phyloP scores from a whole-genome alignment of 1,139 yeast genomes.

The Kluyveromyces marxianus region DNA sequence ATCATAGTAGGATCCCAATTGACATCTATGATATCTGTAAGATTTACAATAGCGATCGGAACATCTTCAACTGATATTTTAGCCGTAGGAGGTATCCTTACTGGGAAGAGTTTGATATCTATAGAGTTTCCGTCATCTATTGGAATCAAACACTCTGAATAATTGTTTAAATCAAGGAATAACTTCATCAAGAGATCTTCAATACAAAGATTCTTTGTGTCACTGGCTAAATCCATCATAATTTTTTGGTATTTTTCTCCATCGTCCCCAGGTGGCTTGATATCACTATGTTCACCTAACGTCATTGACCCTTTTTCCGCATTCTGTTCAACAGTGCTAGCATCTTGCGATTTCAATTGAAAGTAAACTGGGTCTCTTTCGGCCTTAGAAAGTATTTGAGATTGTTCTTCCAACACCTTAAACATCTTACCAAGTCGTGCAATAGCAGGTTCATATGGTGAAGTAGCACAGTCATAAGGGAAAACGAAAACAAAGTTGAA shows the following conservation, averaged over 20 bases:
- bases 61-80: conserved; percentile 60
- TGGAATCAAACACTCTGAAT: conserved; percentile 93
- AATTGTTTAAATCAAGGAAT: conserved; percentile 85
- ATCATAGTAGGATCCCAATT: conserved; percentile 98
- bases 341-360: conserved; percentile 14
- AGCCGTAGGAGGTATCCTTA: conserved; percentile 77
- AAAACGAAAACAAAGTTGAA: conserved; percentile 92
- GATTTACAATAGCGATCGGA: conserved; percentile 75
- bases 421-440: conserved; percentile 84
- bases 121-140: conserved; percentile 84
- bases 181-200: conserved; percentile 81
- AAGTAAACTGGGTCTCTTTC: conserved; percentile 32
- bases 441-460: conserved; percentile 82
- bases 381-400: conserved; percentile 58
- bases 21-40: conserved; percentile 66
- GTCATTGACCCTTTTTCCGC: conserved; percentile 2
- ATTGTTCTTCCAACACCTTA: conserved; percentile 84
- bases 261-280: conserved; percentile 6
- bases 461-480: conserved; percentile 70
- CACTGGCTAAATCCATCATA: conserved; percentile 21
- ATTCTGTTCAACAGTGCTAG: conserved; percentile 4
- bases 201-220: conserved; percentile 47
- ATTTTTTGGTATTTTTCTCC: conserved; percentile 23
- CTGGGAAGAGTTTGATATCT: conserved; percentile 85
- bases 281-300: conserved; percentile 1